Evolutionary conservation across 1,284 basidiomycete species (phyloP), one percentile per base, ranked within the genome.

Genomic region (Cutaneotrichosporon sp.): DNA sequence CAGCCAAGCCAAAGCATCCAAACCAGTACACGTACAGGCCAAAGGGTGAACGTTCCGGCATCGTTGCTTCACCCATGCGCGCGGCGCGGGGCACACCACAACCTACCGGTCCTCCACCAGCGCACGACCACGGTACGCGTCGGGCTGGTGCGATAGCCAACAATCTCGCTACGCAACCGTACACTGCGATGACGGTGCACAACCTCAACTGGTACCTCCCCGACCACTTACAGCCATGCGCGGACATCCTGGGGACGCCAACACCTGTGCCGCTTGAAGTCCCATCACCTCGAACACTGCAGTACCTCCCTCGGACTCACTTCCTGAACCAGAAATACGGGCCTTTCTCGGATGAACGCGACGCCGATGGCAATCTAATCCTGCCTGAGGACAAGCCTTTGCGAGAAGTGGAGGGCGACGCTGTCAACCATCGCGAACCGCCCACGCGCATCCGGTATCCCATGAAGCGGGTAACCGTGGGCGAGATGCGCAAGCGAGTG

Each of bases 401-500:
- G 17, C 57, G 71, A 31, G 64, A 69, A 42, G 49, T 59, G 1
- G 57, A 64, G 10, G 64, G 63, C 10, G 61, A 67, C 16, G 55
- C 67, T 14, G 49, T 74, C 37, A 80, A 80, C 56, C 71, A 73
- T 38, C 79, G 84, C 61, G 93, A 97, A 71, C 81, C 90, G 35
- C 88, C 91, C 1, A 90, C 92, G 22, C 88, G 90, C 71, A 87
- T 97, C 53, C 88, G 89, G 63, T 98, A 90, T 84, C 94, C 94
- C 0, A 83, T 84, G 59, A 94, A 96, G 73, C 81, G 94, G 47
- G 91, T 87, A 81, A 96, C 92, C 61, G 85, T 94, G 22, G 86
- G 85, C 17, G 94, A 98, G 70, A 96, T 98, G 90, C 88, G 91
- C 71, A 97, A 97, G 77, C 84, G 94, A 19, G 90, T 96, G 19